Conservation (phyloP, 192 early-diverging fungal genomes). For the Spizellomyces punctatus region DNA sequence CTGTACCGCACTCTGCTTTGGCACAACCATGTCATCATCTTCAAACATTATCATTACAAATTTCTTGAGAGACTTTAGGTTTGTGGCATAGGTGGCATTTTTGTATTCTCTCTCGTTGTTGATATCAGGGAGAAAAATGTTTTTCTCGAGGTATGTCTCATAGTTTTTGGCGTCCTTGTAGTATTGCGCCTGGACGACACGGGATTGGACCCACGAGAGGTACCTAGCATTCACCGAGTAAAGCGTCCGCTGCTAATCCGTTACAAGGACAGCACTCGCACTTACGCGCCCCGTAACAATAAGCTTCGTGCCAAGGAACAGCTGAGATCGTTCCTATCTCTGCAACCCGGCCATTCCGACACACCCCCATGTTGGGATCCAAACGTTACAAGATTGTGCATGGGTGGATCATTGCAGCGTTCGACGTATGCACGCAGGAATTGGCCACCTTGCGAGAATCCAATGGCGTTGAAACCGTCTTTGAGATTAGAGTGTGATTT, state of each 20-base stretch:
- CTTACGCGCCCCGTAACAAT: conserved; percentile 67
- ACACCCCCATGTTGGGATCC: conserved; percentile 83
- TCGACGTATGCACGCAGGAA: conserved; percentile 81
- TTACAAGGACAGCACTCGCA: not conserved
- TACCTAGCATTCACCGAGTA: conserved; percentile 45
- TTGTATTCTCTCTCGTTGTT: conserved; percentile 72
- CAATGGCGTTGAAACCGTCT: conserved; percentile 85
- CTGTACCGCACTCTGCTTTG: conserved; percentile 44
- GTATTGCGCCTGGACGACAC: conserved; percentile 94
- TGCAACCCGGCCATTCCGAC: conserved; percentile 79
- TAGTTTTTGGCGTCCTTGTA: conserved; percentile 73
- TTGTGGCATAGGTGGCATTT: conserved; percentile 61
- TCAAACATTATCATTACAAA: conserved; percentile 84
- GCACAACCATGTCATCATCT: conserved; percentile 74
- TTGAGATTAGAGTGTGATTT: conserved; percentile 58
- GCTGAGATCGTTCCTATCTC: conserved; percentile 45
- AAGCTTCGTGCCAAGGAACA: conserved; percentile 81
- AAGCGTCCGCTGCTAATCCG: no score
- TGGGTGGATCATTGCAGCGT: conserved; percentile 72
- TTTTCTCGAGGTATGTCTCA: conserved; percentile 71
- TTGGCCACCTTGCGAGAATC: conserved; percentile 87
- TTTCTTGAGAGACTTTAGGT: conserved; percentile 65
- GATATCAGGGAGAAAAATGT: conserved; percentile 85
- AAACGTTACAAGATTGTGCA: conserved; percentile 82
- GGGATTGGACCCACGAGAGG: conserved; percentile 77